phyloP scores from a whole-genome alignment of 345 rosid species.

The Salix caprea region DNA sequence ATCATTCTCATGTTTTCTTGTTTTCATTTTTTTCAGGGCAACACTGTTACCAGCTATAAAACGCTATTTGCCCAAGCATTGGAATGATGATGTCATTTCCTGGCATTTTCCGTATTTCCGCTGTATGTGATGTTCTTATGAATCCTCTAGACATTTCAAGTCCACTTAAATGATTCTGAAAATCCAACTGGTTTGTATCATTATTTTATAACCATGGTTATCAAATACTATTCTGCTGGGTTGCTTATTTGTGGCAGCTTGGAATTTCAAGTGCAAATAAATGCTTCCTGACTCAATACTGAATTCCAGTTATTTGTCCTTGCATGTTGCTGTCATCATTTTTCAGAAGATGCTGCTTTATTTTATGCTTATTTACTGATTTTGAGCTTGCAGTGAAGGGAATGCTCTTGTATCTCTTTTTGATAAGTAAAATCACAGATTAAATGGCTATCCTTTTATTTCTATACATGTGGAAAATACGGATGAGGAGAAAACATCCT shows the following conservation, averaged over 20 bases:
- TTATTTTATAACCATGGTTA: neutral
- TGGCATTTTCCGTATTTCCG: constrained; percentile 79
- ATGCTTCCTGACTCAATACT: neutral
- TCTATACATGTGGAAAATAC: neutral
- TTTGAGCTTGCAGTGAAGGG: neutral
- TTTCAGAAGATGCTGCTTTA: neutral
- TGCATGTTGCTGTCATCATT: neutral
- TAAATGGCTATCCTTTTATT: neutral
- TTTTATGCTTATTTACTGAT: neutral
- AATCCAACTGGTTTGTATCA: neutral
- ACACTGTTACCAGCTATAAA: constrained; percentile 79
- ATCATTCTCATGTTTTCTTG: constrained; percentile 14
- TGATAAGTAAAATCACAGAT: neutral
- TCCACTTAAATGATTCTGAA: neutral
- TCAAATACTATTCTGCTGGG: neutral
- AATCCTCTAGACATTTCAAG: neutral
- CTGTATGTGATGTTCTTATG: constrained; percentile 45
- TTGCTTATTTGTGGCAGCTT: neutral
- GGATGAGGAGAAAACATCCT: neutral
- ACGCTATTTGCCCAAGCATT: constrained; percentile 62
- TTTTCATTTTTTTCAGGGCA: constrained; percentile 52
- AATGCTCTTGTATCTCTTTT: neutral
- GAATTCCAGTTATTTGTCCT: neutral
- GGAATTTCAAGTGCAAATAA: neutral
- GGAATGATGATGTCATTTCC: constrained; percentile 74